Evolutionary conservation across 169 alveolate species (phyloP), one percentile per base, ranked within the genome.

Genomic region (Plasmodium gonderi): DNA sequence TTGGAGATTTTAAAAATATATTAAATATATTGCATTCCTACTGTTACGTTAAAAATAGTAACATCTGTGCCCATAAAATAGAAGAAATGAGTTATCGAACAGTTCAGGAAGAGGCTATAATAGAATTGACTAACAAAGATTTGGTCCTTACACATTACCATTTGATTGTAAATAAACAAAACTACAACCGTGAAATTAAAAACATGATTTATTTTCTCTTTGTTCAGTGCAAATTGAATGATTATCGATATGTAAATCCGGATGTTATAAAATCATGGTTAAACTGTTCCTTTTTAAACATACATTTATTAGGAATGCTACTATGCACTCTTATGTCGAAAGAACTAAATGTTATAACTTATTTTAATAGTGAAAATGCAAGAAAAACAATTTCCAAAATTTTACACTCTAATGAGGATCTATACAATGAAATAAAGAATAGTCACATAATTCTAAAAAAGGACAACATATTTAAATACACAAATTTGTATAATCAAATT

Each of bases 21-120:
- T 45, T 90, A 90, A 90, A 90, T 64, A 54, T 90, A 64, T 49
- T 90, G 11, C 72, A 77, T 64, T 68, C 94, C 29, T 90, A 90
- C 42, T 9, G 38, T 36, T 67, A 51, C 65, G 49, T 51, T 17
- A 77, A 78, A 47, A 90, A 65, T 40, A 76, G 80, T 65, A 20
- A 44, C 42, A 1, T 54, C 31, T 42, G 26, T n/a, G n/a, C n/a
- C 14, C 26, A 29, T 36, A 31, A 69, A 14, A 68, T 85, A 20
- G 20, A 85, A 3, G 40, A 85, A n/a, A 74, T 85, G 36, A n/a
- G 44, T 26, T 33, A 67, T 54, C 60, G 54, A 49, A 74, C 54
- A 26, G 72, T 36, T 2, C 47, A 85, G 12, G 69, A 40, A 54
- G 47, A 38, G 5, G 26, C 31, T 14, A 14, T 69, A 20, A 45